phyloP scores from a whole-genome alignment of 805 yeast genomes.

The Candida jianshihensis region DNA sequence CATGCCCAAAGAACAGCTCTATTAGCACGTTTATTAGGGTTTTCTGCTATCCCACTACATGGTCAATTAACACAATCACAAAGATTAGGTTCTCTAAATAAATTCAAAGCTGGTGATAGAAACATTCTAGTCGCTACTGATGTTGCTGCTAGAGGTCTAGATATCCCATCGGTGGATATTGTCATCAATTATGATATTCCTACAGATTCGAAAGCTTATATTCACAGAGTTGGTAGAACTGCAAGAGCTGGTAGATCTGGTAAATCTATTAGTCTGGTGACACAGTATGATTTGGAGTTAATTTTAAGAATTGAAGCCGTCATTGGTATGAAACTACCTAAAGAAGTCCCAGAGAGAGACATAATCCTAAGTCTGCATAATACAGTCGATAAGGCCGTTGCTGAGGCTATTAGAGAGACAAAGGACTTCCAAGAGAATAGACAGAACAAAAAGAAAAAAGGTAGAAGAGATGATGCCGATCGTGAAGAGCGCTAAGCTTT shows the following conservation, averaged over 20 bases:
- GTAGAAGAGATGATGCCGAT: conserved; percentile 17
- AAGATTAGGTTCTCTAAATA: conserved; percentile 73
- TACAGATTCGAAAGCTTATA: conserved; percentile 76
- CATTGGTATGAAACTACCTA: conserved; percentile 74
- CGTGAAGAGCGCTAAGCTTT: conserved; percentile 16
- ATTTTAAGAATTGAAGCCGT: conserved; percentile 86
- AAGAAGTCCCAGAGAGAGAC: conserved; percentile 71
- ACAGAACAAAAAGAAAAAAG: conserved; percentile 8
- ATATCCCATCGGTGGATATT: conserved; percentile 73
- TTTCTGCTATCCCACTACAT: conserved; percentile 86
- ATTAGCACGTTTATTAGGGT: conserved; percentile 72
- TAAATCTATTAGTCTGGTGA: conserved; percentile 77
- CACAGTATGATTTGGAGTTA: conserved; percentile 90
- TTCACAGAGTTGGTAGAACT: conserved; percentile 90
- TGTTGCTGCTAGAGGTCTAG: conserved; percentile 86
- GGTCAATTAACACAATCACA: conserved; percentile 87
- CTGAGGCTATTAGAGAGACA: conserved; percentile 65
- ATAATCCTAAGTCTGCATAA: conserved; percentile 72
- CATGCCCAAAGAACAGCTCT: conserved; percentile 89
- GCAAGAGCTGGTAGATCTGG: conserved; percentile 93
- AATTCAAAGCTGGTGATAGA: conserved; percentile 67
- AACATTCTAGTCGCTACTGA: conserved; percentile 74
- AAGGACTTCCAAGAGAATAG: conserved; percentile 24
- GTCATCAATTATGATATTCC: conserved; percentile 78
- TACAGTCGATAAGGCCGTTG: conserved; percentile 85